Evolutionary conservation across 2,329 filamentous ascomycete species (phyloP).

Genomic region (Beauveria rudraprayagi): DNA sequence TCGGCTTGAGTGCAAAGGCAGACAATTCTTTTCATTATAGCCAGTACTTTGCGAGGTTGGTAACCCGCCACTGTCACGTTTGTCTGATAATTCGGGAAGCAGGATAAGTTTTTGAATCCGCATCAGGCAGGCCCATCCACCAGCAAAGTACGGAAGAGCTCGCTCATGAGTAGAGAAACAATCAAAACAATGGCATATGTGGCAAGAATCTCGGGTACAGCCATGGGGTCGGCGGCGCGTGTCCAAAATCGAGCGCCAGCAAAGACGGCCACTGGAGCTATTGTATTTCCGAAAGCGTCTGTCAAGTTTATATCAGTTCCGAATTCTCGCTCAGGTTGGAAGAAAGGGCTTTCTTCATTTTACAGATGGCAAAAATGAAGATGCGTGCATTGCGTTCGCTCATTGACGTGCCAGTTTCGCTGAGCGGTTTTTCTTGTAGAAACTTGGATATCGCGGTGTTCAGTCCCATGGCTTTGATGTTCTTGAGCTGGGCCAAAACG

Average conservation of each 20-base stretch:
- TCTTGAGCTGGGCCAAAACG: slow-evolving; percentile 1
- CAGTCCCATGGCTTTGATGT: slow-evolving; percentile 3
- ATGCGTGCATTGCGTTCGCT: slow-evolving; percentile 2
- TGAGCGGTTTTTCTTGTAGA: neutral
- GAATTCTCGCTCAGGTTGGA: neutral
- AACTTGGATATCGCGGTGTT: neutral
- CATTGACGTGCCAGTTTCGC: slow-evolving; percentile 3
- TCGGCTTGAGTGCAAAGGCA: neutral
- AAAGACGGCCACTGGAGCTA: slow-evolving; percentile 2
- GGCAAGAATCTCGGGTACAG: neutral
- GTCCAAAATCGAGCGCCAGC: slow-evolving; percentile 8
- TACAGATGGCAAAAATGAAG: neutral
- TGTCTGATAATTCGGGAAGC: neutral
- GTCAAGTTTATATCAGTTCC: neutral
- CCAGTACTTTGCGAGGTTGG: neutral
- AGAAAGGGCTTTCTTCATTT: neutral
- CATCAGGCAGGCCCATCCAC: neutral
- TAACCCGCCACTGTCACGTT: neutral
- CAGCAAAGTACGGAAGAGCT: neutral
- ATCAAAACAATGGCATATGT: neutral
- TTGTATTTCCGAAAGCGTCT: neutral
- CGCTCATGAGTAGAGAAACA: neutral
- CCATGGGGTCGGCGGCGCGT: neutral
- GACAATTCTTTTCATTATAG: neutral
- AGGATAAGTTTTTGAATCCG: slow-evolving; percentile 1